Percentiles rank a stretch among this genome's conserved stretches.
These are phyloP conservation scores for Omphalea diandra DNA, from an alignment of 441 rosid species.

Conservation along the genomic window DNA sequence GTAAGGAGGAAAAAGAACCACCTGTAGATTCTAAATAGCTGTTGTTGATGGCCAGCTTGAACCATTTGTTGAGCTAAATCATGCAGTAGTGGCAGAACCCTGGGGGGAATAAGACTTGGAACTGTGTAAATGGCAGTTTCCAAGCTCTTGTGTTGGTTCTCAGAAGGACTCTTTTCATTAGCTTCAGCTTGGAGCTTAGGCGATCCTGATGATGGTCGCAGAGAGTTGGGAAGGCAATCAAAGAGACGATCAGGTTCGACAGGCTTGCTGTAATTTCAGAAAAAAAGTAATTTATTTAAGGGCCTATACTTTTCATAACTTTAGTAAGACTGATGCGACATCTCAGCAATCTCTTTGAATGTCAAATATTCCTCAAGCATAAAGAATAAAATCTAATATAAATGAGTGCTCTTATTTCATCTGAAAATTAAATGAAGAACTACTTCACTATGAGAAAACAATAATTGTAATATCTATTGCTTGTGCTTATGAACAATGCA, in stretches of 20 bases:
- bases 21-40: conserved; percentile 78
- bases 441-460: too few relatives aligned
- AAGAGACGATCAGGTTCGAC: conserved; percentile 88
- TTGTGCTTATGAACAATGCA: not conserved
- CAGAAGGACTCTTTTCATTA: conserved; percentile 44
- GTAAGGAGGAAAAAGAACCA: conserved; percentile 17
- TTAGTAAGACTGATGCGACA: not conserved
- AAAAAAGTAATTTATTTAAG: conserved; percentile 11
- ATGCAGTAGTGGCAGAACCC: conserved; percentile 83
- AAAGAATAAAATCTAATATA: too few relatives aligned
- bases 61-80: conserved; percentile 90
- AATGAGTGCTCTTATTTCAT: not conserved
- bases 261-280: conserved; percentile 65
- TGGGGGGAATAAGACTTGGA: conserved; percentile 80
- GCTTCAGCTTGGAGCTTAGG: conserved; percentile 42
- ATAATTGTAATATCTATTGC: not conserved
- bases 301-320: not conserved
- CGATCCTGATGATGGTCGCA: conserved; percentile 62
- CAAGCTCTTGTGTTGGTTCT: conserved; percentile 48
- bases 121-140: conserved; percentile 69
- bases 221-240: conserved; percentile 81
- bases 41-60: conserved; percentile 93
- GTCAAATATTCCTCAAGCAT: not conserved
- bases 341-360: not conserved
- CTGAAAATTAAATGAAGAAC: not conserved